phyloP scores from a whole-genome alignment of 2,329 filamentous ascomycete species.

The Botrytis tulipae region DNA sequence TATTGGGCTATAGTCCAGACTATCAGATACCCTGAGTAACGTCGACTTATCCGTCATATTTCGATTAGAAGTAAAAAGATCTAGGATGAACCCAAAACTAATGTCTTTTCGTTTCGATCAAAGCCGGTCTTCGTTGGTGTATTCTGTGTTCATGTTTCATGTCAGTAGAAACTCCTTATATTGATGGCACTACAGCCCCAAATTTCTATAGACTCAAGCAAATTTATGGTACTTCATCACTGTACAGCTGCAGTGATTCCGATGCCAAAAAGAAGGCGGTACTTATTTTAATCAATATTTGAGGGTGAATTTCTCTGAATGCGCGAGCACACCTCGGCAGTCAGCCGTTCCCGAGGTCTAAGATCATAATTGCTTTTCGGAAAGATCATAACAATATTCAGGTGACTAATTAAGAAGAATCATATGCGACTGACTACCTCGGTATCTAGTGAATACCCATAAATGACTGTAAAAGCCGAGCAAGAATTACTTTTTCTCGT shows the following conservation, averaged over 20 bases:
- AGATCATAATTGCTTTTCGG: background rate
- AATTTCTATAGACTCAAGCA: background rate
- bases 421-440: background rate
- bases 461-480: background rate
- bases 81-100: no score
- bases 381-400: background rate
- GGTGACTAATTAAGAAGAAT: background rate
- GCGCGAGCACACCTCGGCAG: background rate
- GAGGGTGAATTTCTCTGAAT: background rate
- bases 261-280: rapidly evolving
- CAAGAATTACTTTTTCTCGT: background rate
- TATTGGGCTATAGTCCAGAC: no score
- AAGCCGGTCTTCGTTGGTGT: background rate
- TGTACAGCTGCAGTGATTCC: background rate
- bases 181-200: background rate
- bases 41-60: background rate
- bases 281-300: background rate
- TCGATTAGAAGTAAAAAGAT: background rate
- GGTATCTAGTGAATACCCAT: background rate
- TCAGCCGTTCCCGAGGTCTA: no score
- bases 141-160: background rate
- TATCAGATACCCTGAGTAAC: background rate
- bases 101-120: background rate
- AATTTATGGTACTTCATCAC: background rate
- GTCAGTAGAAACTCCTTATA: background rate